Base-by-base conservation (phyloP, 441 rosid genomes). In the Jatropha podagrica region DNA sequence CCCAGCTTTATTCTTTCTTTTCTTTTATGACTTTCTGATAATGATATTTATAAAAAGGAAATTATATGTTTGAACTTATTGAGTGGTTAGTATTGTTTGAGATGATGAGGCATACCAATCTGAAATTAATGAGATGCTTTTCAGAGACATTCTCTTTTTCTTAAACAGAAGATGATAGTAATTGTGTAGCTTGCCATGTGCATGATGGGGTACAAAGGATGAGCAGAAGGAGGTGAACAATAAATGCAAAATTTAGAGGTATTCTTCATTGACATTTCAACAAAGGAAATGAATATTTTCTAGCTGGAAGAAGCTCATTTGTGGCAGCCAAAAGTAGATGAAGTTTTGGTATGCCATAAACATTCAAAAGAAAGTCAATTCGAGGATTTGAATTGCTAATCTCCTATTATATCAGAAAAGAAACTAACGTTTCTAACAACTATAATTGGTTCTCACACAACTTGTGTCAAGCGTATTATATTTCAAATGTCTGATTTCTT, bases 111-210 rank as follows among this genome's bases (percentile, higher is more conserved):
- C 12, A 38, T 3, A 18, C 60, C 63, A 20, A 74, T 48, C 70
- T 62, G 77, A 76, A 65, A 77, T 81, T 68, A 81, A 76, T 75
- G 84, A 81, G 75, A 70, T 81, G 61, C 27, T 75, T 65, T 77
- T 72, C 75, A 59, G 13, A 77, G 78, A 78, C 76, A 76, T 65
- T 73, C 71, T 76, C 60, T 37, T 44, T 69, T 73, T 52, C 70
- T 81, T 73, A 75, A 63, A 54, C 62, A 46, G 52, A 69, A 14
- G 52, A 54, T 5, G 12, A 8, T 23, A 8, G 9, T 59, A 58
- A 58, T 58, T 27, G 44, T 9, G 54, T 55, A 75, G 63, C 58
- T 72, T 63, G 80, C 69, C 84, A 85, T 69, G 77, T 80, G 89
- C 69, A 52, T 54, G 59, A 74, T 75, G 65, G 74, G 49, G 72